Base-by-base conservation (phyloP, 1,139 yeast species). In the Scheffersomyces titani region DNA sequence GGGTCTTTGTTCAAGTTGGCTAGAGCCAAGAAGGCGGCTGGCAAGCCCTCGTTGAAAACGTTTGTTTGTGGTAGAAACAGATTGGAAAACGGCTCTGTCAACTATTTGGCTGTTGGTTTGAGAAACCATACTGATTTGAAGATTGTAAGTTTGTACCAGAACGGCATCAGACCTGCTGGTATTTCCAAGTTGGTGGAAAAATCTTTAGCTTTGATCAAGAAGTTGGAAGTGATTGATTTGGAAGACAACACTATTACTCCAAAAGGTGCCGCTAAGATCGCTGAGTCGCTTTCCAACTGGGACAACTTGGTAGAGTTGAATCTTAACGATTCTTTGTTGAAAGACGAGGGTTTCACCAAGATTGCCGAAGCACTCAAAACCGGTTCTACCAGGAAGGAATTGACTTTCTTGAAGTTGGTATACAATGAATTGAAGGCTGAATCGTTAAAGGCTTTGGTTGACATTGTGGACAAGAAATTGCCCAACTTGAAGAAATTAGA, bases 1-100 rank as follows among this genome's bases (percentile, higher is more conserved):
- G 86, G 86, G 62, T 91, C 97, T 5, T 82, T 94, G 57, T 91
- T 81, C 74, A 82, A 83, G 65, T 82, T 93, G 64, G 86, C 96
- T n/a, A 73, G 74, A 52, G 86, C 86, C 58, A 90, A 91, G 73
- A 73, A 79, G 61, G 74, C 75, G 36, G 70, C 75, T 47, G 74
- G 75, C 45, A 71, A 74, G 53, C 75, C 78, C 40, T 80, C 85
- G 52, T 81, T 85, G 68, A 88, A 88, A 70, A 91, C 98, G 1
- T 93, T 94, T 64, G 83, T 94, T 64, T 94, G 99, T 77, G 99
- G 99, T 61, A 86, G 99, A 76, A 94, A 94, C 75, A 88, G 99
- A 73, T 83, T 94, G 63, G 99, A 94, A 72, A 92, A 92, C 73
- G 99, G 98, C 2, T 92, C 98, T 11, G 85, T 88, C 76, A 83